Evolutionary conservation across 345 rosid genomes (phyloP), one percentile per base, ranked within the genome.

Genomic region (thale cress (Arabidopsis thaliana)): DNA sequence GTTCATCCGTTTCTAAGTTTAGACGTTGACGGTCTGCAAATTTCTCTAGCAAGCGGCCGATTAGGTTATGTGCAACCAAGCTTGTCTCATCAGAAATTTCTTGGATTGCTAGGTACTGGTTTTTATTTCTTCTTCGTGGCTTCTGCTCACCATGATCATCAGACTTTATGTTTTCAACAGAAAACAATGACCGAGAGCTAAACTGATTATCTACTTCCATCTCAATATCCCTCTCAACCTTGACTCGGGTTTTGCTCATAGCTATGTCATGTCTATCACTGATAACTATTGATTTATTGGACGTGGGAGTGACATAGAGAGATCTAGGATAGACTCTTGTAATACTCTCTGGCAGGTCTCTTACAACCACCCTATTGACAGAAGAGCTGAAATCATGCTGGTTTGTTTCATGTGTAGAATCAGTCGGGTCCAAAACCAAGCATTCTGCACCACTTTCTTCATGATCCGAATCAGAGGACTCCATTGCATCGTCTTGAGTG

Each of bases 51-150:
- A 87, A 61, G 49, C 28, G 51, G 76, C 95, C 96, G 51, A 91
- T 80, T 12, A 94, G 79, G 73, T 88, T 78, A 83, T 88, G 85
- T 16, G 90, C 88, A 78, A 86, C 82, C 79, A 91, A 51, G 73
- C 96, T 86, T 4, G 91, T 77, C 52, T 84, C 89, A 14, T 91
- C 97, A 81, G 87, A 86, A 24, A 84, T 82, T 56, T 87, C 97
- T 83, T 94, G 98, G 77, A 94, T 65, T 20, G 83, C 69, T 9
- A 94, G 86, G 71, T 91, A 91, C 32, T 73, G 82, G 76, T 90
- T 91, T 56, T 73, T 67, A 57, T 73, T 62, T 52, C 41, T 60
- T 62, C 55, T 59, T 38, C 3, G 4, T 14, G 58, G 66, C 40
- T 64, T 76, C 70, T 81, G 68, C 58, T 81, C 60, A 74, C 48